Evolutionary conservation across 2,329 filamentous ascomycete genomes (phyloP), one percentile per base, ranked within the genome.

Genomic region (Alternaria infectoria): DNA sequence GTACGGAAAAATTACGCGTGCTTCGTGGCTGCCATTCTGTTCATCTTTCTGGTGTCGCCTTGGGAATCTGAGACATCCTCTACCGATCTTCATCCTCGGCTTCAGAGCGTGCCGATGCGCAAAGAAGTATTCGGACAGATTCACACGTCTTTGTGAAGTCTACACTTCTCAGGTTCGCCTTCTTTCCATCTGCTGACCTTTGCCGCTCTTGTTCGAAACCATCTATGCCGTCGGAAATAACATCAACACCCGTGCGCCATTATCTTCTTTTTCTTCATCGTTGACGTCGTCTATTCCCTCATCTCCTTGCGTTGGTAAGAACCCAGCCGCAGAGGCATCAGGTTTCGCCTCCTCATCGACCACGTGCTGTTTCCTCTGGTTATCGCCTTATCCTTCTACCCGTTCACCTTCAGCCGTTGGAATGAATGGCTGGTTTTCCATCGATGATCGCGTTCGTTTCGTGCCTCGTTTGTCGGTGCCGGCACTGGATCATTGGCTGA

Each of bases 321-420:
- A 40, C 2, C n/a, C 36, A 40, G 36, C 36, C 36, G 15, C 8
- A 40, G n/a, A 40, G n/a, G n/a, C 36, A 40, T 40, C 36, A 40
- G 36, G 15, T 5, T 40, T 40, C 8, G n/a, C 36, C 36, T 40
- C n/a, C 36, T 40, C 15, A 17, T 17, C n/a, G 0, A 40, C 9
- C 36, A 40, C 36, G 36, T 40, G 36, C 36, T 2, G 9, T 40
- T 40, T 40, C n/a, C 36, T 40, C 9, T 40, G 36, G 36, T 40
- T 1, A 40, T 17, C 36, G 5, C 36, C 1, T 0, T 6, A 0
- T 40, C 2, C 0, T 40, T 5, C n/a, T 17, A 40, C 0, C 36
- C 36, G 0, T 40, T 17, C n/a, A 17, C 36, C 5, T 40, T 40
- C 2, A 1, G 0, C n/a, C 36, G 2, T 9, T 40, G 8, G 36